Evolutionary conservation across 2,329 filamentous ascomycete genomes (phyloP).

Genomic region (Sphaerulina musiva): DNA sequence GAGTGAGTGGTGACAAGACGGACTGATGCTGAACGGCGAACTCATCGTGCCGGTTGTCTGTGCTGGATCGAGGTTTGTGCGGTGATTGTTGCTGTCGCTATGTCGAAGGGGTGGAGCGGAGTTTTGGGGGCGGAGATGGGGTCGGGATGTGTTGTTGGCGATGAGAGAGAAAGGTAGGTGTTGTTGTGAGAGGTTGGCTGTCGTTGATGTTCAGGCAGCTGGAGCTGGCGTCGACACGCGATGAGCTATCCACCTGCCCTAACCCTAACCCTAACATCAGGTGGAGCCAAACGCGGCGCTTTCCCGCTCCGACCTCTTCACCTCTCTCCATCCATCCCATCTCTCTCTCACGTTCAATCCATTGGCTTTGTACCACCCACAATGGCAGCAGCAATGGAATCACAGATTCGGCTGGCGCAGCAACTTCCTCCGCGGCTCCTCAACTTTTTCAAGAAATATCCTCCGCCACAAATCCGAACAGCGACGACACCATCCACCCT

Average conservation of each 20-base stretch:
- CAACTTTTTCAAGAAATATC: slow-evolving; percentile 85
- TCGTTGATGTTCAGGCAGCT: slow-evolving; percentile 8
- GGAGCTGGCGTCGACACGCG: slow-evolving; percentile 6
- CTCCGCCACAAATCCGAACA: slow-evolving; percentile 49
- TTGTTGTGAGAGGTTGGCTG: background rate
- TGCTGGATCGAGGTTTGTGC: background rate
- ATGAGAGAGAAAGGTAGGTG: background rate
- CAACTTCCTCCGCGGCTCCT: slow-evolving; percentile 70
- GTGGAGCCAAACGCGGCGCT: background rate
- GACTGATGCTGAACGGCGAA: slow-evolving; percentile 95
- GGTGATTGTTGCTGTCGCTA: background rate
- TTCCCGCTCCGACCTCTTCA: no score
- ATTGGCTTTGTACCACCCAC: slow-evolving; percentile 2
- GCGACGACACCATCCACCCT: slow-evolving; percentile 4
- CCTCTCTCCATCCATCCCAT: background rate
- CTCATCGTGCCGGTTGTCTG: slow-evolving; percentile 49
- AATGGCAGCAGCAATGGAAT: slow-evolving; percentile 18
- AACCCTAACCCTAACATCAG: background rate
- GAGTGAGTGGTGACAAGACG: slow-evolving; percentile 30
- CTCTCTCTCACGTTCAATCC: slow-evolving; percentile 3
- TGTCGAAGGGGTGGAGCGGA: background rate
- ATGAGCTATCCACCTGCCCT: background rate
- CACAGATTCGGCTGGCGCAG: slow-evolving; percentile 56
- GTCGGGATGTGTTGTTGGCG: slow-evolving; percentile 4
- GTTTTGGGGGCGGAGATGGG: background rate